phyloP scores from a whole-genome alignment of 2,329 filamentous ascomycete species.

The Fusarium pilosicola region DNA sequence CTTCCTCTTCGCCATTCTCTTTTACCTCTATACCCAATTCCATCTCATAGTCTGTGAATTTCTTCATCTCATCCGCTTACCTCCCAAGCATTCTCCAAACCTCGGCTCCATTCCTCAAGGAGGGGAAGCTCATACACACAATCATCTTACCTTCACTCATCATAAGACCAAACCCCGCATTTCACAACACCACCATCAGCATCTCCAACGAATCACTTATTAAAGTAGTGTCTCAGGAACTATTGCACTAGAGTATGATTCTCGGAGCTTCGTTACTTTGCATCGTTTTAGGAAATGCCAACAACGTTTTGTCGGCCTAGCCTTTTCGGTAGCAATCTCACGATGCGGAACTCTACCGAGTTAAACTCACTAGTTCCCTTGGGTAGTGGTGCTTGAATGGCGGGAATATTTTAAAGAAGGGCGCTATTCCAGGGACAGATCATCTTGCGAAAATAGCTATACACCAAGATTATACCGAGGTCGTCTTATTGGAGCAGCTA shows the following conservation, averaged over 20 bases:
- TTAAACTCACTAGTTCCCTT: not conserved
- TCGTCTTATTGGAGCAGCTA: not conserved
- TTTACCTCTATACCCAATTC: not conserved
- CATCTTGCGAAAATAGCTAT: not conserved
- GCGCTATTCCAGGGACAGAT: not conserved
- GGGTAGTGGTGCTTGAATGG: not conserved
- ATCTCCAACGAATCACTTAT: not conserved
- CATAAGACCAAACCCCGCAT: conserved; percentile 20
- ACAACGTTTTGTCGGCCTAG: not conserved
- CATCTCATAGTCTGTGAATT: fast-evolving
- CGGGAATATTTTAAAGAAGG: not conserved
- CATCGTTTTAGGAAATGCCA: conserved; percentile 7
- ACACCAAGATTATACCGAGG: not conserved
- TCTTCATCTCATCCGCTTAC: not conserved
- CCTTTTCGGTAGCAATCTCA: not conserved
- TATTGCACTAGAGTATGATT: not conserved
- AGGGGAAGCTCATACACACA: conserved; percentile 9
- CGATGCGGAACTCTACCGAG: not conserved
- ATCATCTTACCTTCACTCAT: not conserved
- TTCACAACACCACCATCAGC: conserved; percentile 12
- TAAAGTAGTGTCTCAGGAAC: not conserved
- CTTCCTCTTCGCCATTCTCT: not conserved
- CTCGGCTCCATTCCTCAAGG: not conserved
- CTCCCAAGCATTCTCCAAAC: not conserved
- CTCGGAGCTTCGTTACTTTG: conserved; percentile 4